A percentile compares a stretch with the other conserved stretches of the same genome.
Conservation (phyloP, 83 land plant genomes). For the Larix sibirica region DNA sequence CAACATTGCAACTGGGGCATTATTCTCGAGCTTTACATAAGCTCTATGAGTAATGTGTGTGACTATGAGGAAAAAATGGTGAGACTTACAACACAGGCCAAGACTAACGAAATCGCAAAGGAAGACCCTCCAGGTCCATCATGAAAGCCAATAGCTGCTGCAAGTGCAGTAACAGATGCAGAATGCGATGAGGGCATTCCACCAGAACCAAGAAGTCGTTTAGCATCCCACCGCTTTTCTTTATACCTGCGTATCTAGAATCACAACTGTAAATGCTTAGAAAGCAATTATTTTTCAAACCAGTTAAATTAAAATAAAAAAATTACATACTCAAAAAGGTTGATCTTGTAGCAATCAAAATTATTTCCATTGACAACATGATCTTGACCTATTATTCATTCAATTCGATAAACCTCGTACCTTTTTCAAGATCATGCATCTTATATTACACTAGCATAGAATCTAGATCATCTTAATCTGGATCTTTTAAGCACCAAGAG, state of each 20-base stretch:
- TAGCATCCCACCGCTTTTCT: constrained; percentile 91
- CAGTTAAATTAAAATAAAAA: too few relatives aligned
- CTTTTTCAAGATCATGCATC: too few relatives aligned
- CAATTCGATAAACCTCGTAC: too few relatives aligned
- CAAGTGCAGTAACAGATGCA: constrained; percentile 85
- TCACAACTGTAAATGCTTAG: constrained; percentile 13
- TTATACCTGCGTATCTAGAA: constrained; percentile 81
- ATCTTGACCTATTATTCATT: too few relatives aligned
- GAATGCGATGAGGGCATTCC: constrained; percentile 99
- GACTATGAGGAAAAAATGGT: not conserved
- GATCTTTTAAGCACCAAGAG: too few relatives aligned
- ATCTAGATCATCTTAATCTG: too few relatives aligned
- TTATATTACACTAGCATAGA: too few relatives aligned
- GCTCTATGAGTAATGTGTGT: not conserved
- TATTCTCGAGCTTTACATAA: not conserved
- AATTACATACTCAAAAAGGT: too few relatives aligned
- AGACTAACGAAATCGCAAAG: constrained; percentile 73
- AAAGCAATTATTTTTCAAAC: not conserved
- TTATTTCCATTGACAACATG: too few relatives aligned
- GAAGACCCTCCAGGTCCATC: constrained; percentile 85
- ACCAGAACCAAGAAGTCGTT: constrained; percentile 80
- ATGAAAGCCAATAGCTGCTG: constrained; percentile 72
- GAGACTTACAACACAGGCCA: constrained; percentile 77
- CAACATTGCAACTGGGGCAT: not conserved
- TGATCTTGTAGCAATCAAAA: too few relatives aligned